Base-by-base conservation (phyloP, 768 basidiomycete species). In the Chalciporus sphaerocephalus region DNA sequence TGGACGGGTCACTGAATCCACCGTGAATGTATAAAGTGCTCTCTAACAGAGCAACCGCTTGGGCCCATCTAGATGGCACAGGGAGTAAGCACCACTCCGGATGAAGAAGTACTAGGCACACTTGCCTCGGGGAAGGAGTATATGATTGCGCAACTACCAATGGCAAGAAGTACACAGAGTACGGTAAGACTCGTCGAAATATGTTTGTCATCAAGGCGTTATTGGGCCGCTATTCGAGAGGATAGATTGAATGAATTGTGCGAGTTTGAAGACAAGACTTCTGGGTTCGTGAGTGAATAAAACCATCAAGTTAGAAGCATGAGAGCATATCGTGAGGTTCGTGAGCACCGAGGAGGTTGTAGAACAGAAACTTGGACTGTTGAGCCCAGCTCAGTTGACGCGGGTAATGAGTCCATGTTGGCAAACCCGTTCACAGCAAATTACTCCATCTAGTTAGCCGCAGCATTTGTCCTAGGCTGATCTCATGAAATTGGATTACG, bases 11-110 rank as follows among this genome's bases (percentile, higher is more conserved):
- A 32, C 81, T 84, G 61, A 89, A 82, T 38, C 92, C 92, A 28
- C 92, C 92, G 47, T 87, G 82, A 33, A 93, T 68, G 59, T 81
- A 81, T 34, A 94, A 70, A 10, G 72, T 71, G 50, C 79, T 73
- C 55, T 76, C 70, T 18, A 85, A 61, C 34, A 85, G 56, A 16
- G 80, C 75, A 1, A 71, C 68, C 5, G 87, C 86, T 52, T 91
- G 89, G 22, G 84, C 92, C 92, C 92, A 95, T 72, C 92, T 93
- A 35, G 17, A 30, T n/a, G n/a, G n/a, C 15, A 32, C 15, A 32
- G 13, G 20, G n/a, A 22, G 30, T 60, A 24, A 56, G 52, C 24
- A 16, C 15, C 34, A 44, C 38, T 35, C 22, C 6, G 33, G n/a
- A 22, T 18, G 32, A 23, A 8, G 7, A 23, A 17, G 5, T 6